Base-by-base conservation (phyloP, 306 rosid species). In the Prunus mume region DNA sequence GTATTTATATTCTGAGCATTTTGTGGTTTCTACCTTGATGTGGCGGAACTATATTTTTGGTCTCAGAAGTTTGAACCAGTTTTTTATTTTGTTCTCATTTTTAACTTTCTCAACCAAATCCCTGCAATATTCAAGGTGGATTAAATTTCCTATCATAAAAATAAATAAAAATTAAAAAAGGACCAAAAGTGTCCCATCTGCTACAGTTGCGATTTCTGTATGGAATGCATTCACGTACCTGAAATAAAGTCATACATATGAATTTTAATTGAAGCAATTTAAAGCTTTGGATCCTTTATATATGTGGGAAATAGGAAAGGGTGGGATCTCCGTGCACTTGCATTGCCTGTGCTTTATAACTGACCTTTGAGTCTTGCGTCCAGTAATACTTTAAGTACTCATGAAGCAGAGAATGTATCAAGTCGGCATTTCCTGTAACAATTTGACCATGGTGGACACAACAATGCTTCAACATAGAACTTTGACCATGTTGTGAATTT, bases 61-160 rank as follows among this genome's bases (percentile, higher is more conserved):
- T 34, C 38, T 27, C 50, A 46, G 57, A 12, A 10, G 27, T 61
- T 18, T 46, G 68, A 72, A 24, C 25, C 45, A 24, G 17, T 24
- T 9, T 22, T 24, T 72, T 2, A 15, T 58, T 57, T 9, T 57
- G 30, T 38, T 28, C 67, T 38, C 25, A 41, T 41, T 34, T 41
- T 4, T 49, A 47, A 15, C 43, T 66, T 9, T 72, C 52, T 72
- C 65, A 55, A 71, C n/a, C 65, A 32, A 70, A 72, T 57, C 41
- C 67, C 41, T 0, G 12, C 47, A 12, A 4, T 43, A 34, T 58
- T 72, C 8, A 25, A 4, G n/a, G 68, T 43, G 54, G 24, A 32
- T 2, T 7, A 58, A 58, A 15, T 15, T 43, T 9, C 22, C 68
- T 25, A 2, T 32, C 6, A 72, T 9, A 20, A 14, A 55, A 41